Evolutionary conservation across 805 yeast genomes (phyloP).

Genomic region (Zygosaccharomyces rouxii): DNA sequence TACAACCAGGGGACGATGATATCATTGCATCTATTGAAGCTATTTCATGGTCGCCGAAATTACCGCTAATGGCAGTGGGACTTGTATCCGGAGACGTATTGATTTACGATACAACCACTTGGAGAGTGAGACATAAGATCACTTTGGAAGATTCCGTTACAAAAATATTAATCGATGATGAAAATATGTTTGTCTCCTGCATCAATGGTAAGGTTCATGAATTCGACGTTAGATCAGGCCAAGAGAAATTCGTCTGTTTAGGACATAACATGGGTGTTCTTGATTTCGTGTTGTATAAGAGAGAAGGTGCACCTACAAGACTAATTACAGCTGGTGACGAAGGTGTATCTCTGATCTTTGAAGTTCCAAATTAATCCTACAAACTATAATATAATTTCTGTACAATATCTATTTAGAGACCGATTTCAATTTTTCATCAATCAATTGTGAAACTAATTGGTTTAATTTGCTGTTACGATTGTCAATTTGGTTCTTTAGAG

Average conservation of each 20-base stretch:
- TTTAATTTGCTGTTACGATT: slow-evolving; percentile 48
- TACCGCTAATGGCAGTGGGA: slow-evolving; percentile 76
- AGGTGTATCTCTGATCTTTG: slow-evolving; percentile 79
- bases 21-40: slow-evolving; percentile 72
- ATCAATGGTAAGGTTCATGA: slow-evolving; percentile 83
- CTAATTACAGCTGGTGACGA: slow-evolving; percentile 95
- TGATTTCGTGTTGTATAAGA: slow-evolving; percentile 68
- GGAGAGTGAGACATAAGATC: slow-evolving; percentile 77
- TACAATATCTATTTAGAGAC: slow-evolving; percentile 13
- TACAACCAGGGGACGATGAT: slow-evolving; percentile 52
- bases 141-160: slow-evolving; percentile 81
- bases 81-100: slow-evolving; percentile 83
- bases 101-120: slow-evolving; percentile 75
- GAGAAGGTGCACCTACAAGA: slow-evolving; percentile 39
- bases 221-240: slow-evolving; percentile 88
- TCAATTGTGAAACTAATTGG: slow-evolving; percentile 44
- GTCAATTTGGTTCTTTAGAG: slow-evolving; percentile 50
- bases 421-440: slow-evolving; percentile 41
- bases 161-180: slow-evolving; percentile 58
- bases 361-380: slow-evolving; percentile 30
- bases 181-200: slow-evolving; percentile 61
- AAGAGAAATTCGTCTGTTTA: slow-evolving; percentile 66
- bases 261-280: slow-evolving; percentile 95
- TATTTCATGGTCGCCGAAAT: slow-evolving; percentile 67
- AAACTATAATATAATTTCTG: neutral